Evolutionary conservation across 2,329 filamentous ascomycete genomes (phyloP).

Genomic region (Epichloe glyceriae): DNA sequence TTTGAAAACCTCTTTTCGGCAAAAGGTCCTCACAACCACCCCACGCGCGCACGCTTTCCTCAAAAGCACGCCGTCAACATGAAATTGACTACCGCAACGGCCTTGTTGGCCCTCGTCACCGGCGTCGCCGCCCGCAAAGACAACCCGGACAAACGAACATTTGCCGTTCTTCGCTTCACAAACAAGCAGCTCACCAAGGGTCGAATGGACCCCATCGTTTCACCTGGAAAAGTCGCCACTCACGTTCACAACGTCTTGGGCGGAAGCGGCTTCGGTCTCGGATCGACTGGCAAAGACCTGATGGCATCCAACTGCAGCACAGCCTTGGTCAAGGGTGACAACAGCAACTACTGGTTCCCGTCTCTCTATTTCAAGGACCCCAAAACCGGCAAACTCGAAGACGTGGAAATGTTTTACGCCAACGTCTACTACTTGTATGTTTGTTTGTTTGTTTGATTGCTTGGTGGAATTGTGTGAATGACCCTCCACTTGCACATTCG

Average conservation of each 20-base stretch:
- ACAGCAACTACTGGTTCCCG: constrained; percentile 69
- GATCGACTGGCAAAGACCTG: constrained; percentile 47
- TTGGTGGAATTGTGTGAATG: too few relatives aligned
- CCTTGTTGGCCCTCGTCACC: constrained; percentile 26
- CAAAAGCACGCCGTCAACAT: constrained; percentile 14
- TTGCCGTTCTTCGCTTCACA: constrained; percentile 60
- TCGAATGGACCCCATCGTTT: constrained; percentile 55
- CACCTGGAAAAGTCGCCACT: constrained; percentile 40
- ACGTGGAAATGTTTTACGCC: constrained; percentile 58
- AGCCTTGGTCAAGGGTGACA: constrained; percentile 53
- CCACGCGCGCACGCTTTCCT: too few relatives aligned
- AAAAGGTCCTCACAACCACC: not conserved
- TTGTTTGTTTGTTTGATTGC: not conserved
- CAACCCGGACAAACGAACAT: constrained; percentile 32
- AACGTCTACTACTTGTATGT: constrained; percentile 62
- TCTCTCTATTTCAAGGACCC: constrained; percentile 54
- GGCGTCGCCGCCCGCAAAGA: constrained; percentile 28
- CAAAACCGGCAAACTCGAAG: constrained; percentile 48
- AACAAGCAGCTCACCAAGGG: constrained; percentile 50
- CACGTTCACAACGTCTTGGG: constrained; percentile 64
- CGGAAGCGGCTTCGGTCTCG: constrained; percentile 52
- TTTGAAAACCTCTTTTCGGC: not conserved
- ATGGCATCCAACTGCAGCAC: constrained; percentile 54
- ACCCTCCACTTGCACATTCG: not conserved
- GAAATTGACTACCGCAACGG: constrained; percentile 21